Conservation (phyloP, 805 yeast genomes). For the Priceomyces castillae region DNA sequence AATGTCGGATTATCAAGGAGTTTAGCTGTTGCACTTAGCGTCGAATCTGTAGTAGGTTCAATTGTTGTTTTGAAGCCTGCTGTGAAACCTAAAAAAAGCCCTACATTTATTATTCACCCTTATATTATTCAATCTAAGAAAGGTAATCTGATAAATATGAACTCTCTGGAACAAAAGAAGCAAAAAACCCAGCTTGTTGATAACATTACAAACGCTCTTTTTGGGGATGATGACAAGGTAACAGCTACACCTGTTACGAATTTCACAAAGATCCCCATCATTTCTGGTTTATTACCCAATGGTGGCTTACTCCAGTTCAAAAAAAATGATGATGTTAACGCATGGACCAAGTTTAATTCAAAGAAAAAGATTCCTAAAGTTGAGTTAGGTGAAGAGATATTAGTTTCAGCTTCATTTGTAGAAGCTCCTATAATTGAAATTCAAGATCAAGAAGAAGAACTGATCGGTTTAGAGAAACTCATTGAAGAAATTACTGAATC, state of each 20-base stretch:
- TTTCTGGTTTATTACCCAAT: slow-evolving; percentile 45
- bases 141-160: slow-evolving; percentile 24
- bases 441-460: slow-evolving; percentile 15
- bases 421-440: slow-evolving; percentile 10
- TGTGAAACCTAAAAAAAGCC: slow-evolving; percentile 22
- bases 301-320: slow-evolving; percentile 62
- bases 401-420: slow-evolving; percentile 44
- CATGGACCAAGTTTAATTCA: slow-evolving; percentile 40
- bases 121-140: slow-evolving; percentile 45
- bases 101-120: slow-evolving; percentile 51
- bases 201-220: slow-evolving; percentile 18
- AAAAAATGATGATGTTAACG: slow-evolving; percentile 37
- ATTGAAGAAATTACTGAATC: slow-evolving; percentile 39
- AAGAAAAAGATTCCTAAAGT: slow-evolving; percentile 32
- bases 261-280: slow-evolving; percentile 49
- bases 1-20: slow-evolving; percentile 53
- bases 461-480: slow-evolving; percentile 57
- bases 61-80: slow-evolving; percentile 52
- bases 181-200: slow-evolving; percentile 16
- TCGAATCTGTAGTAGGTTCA: slow-evolving; percentile 49
- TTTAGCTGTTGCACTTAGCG: slow-evolving; percentile 55
- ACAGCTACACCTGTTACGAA: slow-evolving; percentile 46
- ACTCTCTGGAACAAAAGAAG: slow-evolving; percentile 29
- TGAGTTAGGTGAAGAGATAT: slow-evolving; percentile 50
- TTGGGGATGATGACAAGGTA: slow-evolving; percentile 15